Evolutionary conservation across 1,284 basidiomycete species (phyloP).

Genomic region (Vanrija sp.): DNA sequence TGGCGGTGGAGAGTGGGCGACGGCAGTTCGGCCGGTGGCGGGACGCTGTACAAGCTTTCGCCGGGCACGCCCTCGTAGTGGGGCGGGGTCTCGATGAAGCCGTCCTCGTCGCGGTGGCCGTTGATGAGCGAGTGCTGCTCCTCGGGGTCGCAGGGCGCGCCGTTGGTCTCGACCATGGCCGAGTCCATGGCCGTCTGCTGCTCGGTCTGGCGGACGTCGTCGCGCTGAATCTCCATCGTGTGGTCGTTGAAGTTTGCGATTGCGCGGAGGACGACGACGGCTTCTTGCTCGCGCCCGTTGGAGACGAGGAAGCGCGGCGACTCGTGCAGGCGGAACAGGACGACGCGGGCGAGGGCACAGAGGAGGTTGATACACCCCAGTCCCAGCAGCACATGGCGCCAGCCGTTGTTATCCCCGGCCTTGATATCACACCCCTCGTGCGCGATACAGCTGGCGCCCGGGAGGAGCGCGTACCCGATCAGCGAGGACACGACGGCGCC

Average conservation of each 20-base stretch:
- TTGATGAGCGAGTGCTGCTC: conserved; percentile 7
- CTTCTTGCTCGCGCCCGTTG: conserved; percentile 73
- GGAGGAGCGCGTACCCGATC: conserved; percentile 71
- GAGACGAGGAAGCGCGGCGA: conserved; percentile 87
- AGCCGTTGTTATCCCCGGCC: conserved; percentile 67
- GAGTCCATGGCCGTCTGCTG: neutral
- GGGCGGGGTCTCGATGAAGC: no score
- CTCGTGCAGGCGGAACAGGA: conserved; percentile 87
- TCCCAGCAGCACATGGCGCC: conserved; percentile 72
- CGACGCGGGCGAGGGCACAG: conserved; percentile 80
- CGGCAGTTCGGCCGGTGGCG: no score
- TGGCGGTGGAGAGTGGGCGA: neutral
- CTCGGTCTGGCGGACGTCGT: conserved; percentile 57
- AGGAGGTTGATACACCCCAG: conserved; percentile 71
- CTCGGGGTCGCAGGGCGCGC: neutral
- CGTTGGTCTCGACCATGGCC: neutral
- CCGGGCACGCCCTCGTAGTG: no score
- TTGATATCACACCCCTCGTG: conserved; percentile 54
- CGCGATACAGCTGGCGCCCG: conserved; percentile 64
- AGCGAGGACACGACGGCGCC: conserved; percentile 80
- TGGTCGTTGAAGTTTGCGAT: conserved; percentile 82
- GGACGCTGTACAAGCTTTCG: no score
- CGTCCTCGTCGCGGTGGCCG: no score
- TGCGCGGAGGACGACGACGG: conserved; percentile 69
- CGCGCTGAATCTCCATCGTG: conserved; percentile 60